Evolutionary conservation across 331 rosid species (phyloP).

Genomic region (Erythrophleum ivorense): DNA sequence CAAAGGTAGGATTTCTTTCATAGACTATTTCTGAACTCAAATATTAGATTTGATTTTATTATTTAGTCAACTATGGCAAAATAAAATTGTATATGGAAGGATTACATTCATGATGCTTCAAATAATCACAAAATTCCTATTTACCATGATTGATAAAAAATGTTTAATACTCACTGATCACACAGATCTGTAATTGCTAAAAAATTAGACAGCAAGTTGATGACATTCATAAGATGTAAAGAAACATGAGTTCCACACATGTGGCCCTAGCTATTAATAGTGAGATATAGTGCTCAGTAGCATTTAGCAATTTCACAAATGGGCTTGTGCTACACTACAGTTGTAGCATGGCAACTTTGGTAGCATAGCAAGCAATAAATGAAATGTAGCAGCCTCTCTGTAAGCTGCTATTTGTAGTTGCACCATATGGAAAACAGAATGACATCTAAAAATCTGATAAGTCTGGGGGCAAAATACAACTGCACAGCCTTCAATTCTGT

Average conservation of each 20-base stretch:
- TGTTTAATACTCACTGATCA: neutral
- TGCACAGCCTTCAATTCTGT: neutral
- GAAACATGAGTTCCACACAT: neutral
- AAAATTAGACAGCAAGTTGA: neutral
- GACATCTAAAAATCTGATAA: neutral
- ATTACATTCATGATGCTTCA: neutral
- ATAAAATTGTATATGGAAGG: neutral
- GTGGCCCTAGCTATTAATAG: neutral
- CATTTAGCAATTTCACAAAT: neutral
- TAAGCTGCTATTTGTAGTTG: neutral
- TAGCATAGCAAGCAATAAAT: neutral
- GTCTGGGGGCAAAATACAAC: neutral
- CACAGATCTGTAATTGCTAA: neutral
- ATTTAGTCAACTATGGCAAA: neutral
- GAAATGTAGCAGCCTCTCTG: neutral
- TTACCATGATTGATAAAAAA: neutral
- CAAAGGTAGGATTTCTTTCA: neutral
- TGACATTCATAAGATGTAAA: neutral
- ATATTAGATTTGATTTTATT: neutral
- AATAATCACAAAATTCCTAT: neutral
- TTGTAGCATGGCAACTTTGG: neutral
- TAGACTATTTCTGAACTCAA: neutral
- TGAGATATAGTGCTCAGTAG: neutral
- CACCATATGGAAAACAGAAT: neutral
- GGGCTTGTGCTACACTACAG: neutral